Conservation (phyloP, 2,329 filamentous ascomycete species). For the Helotiales sp. region DNA sequence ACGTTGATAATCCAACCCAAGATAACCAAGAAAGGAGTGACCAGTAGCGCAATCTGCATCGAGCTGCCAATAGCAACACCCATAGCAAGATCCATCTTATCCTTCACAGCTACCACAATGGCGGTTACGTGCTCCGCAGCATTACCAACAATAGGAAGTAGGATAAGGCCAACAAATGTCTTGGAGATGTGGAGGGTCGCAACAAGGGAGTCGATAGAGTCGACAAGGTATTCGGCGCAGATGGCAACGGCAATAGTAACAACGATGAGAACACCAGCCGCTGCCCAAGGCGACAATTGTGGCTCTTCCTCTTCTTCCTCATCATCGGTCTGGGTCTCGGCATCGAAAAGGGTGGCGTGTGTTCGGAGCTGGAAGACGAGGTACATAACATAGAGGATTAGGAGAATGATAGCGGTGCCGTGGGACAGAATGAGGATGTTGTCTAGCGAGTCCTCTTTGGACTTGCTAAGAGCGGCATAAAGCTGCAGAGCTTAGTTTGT, state of each 20-base stretch:
- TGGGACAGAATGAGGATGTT: slow-evolving; percentile 73
- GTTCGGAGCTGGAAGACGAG: slow-evolving; percentile 77
- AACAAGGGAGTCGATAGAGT: slow-evolving; percentile 73
- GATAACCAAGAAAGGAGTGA: slow-evolving; percentile 78
- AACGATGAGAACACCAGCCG: slow-evolving; percentile 59
- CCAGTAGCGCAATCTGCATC: slow-evolving; percentile 79
- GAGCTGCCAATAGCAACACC: slow-evolving; percentile 80
- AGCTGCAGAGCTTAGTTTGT: slow-evolving; percentile 43
- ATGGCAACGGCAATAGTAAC: slow-evolving; percentile 70
- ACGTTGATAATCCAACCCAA: slow-evolving; percentile 73
- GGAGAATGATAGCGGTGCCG: slow-evolving; percentile 73
- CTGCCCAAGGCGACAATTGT: slow-evolving; percentile 26
- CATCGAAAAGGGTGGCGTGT: slow-evolving; percentile 71
- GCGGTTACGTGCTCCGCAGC: slow-evolving; percentile 81
- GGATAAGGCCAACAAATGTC: slow-evolving; percentile 77
- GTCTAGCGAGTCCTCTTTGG: slow-evolving; percentile 43
- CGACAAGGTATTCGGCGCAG: slow-evolving; percentile 76
- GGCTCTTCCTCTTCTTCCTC: slow-evolving; percentile 19
- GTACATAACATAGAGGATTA: slow-evolving; percentile 74
- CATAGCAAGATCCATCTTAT: slow-evolving; percentile 77
- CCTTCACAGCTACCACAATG: slow-evolving; percentile 73
- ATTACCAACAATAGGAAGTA: slow-evolving; percentile 79
- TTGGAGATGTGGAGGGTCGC: slow-evolving; percentile 71
- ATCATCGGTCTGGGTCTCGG: slow-evolving; percentile 40
- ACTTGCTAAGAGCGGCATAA: slow-evolving; percentile 61